Conservation (phyloP, 768 basidiomycete genomes). For the Clitopilus passeckerianus region DNA sequence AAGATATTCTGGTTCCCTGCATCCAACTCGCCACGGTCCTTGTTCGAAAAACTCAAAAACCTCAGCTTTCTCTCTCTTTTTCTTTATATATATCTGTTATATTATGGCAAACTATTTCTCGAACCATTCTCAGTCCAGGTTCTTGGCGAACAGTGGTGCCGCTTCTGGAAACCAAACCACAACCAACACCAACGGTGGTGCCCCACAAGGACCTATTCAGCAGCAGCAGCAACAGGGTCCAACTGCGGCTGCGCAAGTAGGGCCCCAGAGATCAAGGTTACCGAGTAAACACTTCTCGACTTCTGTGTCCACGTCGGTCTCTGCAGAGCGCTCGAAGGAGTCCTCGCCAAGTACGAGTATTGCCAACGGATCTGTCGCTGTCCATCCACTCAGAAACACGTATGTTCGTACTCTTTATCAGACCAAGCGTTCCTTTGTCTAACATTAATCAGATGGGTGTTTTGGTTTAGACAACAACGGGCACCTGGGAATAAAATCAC, state of each 20-base stretch:
- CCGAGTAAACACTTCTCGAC: conserved; percentile 68
- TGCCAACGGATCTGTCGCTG: conserved; percentile 29
- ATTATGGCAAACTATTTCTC: conserved; percentile 75
- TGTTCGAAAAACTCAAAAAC: neutral
- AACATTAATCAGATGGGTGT: conserved; percentile 62
- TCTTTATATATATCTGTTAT: conserved; percentile 5
- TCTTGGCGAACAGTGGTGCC: conserved; percentile 48
- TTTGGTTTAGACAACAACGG: conserved; percentile 90
- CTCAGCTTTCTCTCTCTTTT: conserved; percentile 6
- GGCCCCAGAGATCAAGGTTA: conserved; percentile 11
- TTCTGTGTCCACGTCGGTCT: conserved; percentile 38
- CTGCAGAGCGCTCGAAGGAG: conserved; percentile 45
- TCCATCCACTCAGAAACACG: conserved; percentile 83
- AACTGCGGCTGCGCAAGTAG: conserved; percentile 33
- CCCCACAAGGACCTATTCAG: conserved; percentile 15
- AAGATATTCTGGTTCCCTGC: neutral
- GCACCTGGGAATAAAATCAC: conserved; percentile 85
- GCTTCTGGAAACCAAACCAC: conserved; percentile 6
- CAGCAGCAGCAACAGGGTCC: conserved; percentile 11
- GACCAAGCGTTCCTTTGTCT: conserved; percentile 13
- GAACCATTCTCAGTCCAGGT: conserved; percentile 73
- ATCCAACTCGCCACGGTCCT: neutral
- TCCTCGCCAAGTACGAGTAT: conserved; percentile 25
- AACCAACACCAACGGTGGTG: conserved; percentile 13
- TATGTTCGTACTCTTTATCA: conserved; percentile 60